Conservation (phyloP, 2,329 filamentous ascomycete species). For the Fusarium hostae region DNA sequence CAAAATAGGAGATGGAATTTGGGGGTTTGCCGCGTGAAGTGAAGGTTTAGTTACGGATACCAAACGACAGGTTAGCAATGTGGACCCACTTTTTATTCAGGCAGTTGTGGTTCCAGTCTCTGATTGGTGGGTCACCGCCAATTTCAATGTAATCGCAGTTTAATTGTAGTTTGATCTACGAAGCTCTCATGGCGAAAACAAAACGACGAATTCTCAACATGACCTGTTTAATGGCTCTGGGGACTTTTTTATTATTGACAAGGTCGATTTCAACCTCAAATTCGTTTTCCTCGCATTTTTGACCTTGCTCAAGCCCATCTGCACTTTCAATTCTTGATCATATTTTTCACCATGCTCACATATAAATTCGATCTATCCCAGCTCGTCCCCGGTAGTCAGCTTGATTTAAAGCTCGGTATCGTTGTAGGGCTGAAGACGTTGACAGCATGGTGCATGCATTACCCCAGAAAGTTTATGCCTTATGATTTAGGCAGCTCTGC, state of each 20-base stretch:
- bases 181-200: conserved; percentile 1
- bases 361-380: conserved; percentile 29
- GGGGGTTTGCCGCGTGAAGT: conserved; percentile 39
- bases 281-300: conserved; percentile 20
- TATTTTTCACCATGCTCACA: conserved; percentile 4
- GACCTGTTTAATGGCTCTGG: background rate
- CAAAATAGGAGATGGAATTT: conserved; percentile 24
- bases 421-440: conserved; percentile 44
- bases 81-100: conserved; percentile 12
- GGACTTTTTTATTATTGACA: background rate
- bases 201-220: conserved; percentile 15
- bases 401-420: conserved; percentile 35
- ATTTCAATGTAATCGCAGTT: conserved; percentile 3
- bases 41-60: conserved; percentile 25
- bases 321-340: conserved; percentile 35
- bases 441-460: conserved; percentile 2
- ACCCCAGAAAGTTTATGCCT: background rate
- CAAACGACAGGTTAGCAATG: background rate
- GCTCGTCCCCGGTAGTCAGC: conserved; percentile 40
- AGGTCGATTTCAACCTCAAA: background rate
- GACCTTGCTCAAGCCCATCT: background rate
- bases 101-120: background rate
- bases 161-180: background rate
- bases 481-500: background rate
- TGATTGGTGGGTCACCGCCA: conserved; percentile 24